Conservation (phyloP, 257 asterid species). For the Datura wrightii region DNA sequence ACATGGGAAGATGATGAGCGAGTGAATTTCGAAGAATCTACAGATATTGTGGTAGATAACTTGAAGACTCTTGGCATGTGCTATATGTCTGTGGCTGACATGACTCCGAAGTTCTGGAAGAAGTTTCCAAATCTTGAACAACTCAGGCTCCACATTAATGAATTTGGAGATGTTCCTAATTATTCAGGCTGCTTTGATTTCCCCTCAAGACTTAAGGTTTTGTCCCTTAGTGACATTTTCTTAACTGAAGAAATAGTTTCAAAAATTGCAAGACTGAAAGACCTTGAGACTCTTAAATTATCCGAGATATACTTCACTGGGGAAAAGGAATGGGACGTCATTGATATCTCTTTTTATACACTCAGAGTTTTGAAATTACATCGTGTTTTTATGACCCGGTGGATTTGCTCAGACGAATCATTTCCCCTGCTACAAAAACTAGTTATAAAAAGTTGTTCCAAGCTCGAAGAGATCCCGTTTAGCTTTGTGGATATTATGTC, state of each 20-base stretch:
- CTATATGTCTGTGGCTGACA: neutral
- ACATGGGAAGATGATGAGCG: neutral
- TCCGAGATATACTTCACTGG: neutral
- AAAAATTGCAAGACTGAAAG: neutral
- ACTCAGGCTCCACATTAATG: neutral
- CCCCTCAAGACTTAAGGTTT: neutral
- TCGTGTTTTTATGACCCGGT: neutral
- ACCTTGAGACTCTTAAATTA: neutral
- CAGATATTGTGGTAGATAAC: no score
- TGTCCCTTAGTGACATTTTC: neutral
- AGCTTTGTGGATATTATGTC: rapidly evolving
- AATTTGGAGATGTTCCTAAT: neutral
- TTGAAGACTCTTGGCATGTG: neutral
- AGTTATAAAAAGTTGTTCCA: neutral
- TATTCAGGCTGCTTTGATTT: neutral
- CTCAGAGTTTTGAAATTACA: neutral
- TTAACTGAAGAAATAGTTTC: neutral
- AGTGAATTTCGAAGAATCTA: no score
- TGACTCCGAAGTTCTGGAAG: neutral
- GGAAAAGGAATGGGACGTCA: neutral
- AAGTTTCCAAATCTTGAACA: constrained; percentile 5
- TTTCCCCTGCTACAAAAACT: rapidly evolving
- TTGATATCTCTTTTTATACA: rapidly evolving
- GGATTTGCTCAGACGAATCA: neutral
- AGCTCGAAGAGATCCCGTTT: neutral